phyloP scores from a whole-genome alignment of 2,329 filamentous ascomycete species.

The Aspergillus sp. region DNA sequence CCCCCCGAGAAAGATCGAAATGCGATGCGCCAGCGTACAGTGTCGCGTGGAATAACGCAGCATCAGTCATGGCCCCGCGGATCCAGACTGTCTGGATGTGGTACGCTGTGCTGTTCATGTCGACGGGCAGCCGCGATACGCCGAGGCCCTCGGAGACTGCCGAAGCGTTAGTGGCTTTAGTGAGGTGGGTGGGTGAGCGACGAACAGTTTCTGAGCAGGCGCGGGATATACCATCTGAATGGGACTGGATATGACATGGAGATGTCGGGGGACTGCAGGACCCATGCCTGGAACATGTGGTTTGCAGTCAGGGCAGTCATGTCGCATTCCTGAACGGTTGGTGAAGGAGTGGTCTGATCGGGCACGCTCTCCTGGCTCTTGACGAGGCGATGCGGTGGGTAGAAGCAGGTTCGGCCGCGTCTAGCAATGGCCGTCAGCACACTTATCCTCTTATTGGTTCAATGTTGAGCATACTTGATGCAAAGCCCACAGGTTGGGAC shows the following conservation, averaged over 20 bases:
- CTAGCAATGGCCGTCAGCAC: neutral
- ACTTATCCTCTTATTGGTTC: neutral
- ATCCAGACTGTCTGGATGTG: conserved; percentile 7
- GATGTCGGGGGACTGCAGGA: neutral
- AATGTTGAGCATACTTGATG: neutral
- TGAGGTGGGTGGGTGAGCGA: neutral
- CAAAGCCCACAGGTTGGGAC: conserved; percentile 9
- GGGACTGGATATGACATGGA: conserved; percentile 5
- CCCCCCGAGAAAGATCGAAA: neutral
- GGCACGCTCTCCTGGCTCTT: neutral
- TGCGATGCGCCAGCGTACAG: conserved; percentile 9
- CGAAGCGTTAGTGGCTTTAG: neutral
- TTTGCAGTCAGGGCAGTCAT: neutral
- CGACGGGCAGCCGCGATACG: neutral
- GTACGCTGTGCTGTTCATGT: conserved; percentile 5
- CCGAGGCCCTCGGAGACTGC: conserved; percentile 6
- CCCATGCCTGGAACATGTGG: neutral
- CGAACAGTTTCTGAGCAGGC: conserved; percentile 4
- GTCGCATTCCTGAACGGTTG: neutral
- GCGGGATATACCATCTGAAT: conserved; percentile 6
- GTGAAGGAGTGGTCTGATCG: neutral
- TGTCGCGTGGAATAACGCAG: conserved; percentile 11
- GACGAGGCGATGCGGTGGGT: neutral
- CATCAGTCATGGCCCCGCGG: conserved; percentile 5
- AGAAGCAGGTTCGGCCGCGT: neutral